Percentiles rank a stretch among this genome's conserved stretches.
phyloP scores from a whole-genome alignment of 2,329 filamentous ascomycete genomes.

The Aspergillus luchuensis region DNA sequence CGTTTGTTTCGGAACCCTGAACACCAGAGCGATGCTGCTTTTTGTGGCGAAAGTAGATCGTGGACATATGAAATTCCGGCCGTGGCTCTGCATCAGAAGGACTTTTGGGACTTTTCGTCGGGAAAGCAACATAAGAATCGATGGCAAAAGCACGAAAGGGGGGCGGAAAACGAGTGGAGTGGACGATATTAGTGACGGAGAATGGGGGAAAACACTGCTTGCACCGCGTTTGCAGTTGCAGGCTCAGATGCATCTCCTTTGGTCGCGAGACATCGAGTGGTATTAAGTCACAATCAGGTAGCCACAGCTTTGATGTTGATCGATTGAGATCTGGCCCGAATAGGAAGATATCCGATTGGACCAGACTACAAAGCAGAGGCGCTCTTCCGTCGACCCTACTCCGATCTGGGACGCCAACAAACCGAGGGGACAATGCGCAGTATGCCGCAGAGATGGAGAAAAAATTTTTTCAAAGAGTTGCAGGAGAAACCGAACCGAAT shows the following conservation, averaged over 20 bases:
- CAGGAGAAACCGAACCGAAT: conserved; percentile 1
- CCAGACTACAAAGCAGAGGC: neutral
- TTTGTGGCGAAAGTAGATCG: conserved; percentile 2
- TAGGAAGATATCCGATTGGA: neutral
- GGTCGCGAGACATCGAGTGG: neutral
- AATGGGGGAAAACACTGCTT: neutral
- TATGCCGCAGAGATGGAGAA: neutral
- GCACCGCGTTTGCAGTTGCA: neutral
- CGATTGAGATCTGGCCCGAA: neutral
- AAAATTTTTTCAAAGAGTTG: neutral
- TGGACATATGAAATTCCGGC: neutral
- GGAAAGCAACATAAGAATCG: neutral
- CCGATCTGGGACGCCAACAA: neutral
- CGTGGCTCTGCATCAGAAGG: conserved; percentile 1
- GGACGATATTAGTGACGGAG: neutral
- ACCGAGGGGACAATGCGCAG: neutral
- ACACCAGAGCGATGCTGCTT: conserved; percentile 20
- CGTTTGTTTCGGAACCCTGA: conserved; percentile 9
- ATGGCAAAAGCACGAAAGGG: neutral
- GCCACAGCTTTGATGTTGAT: neutral
- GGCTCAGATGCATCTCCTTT: neutral
- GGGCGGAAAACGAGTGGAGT: neutral
- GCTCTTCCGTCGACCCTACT: neutral
- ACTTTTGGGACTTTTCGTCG: neutral
- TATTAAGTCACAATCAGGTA: neutral